phyloP scores from a whole-genome alignment of 495 filamentous ascomycete species.

The Jackrogersella minutella region DNA sequence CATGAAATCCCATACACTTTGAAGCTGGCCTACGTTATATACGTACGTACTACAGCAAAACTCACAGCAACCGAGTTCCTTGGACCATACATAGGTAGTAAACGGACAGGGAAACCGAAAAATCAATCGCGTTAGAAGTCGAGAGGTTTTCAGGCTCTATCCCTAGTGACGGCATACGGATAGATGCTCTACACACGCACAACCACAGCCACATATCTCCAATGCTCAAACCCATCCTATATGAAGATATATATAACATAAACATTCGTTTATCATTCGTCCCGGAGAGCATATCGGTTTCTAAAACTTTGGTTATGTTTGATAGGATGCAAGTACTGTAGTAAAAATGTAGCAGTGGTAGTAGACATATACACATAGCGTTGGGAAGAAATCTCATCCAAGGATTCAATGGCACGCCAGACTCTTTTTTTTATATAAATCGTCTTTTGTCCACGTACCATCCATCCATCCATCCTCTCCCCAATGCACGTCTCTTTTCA shows the following conservation, averaged over 20 bases:
- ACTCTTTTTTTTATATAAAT: slow-evolving; percentile 12
- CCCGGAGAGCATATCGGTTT: slow-evolving; percentile 10
- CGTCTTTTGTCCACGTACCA: background rate
- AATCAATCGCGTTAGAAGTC: too few relatives aligned
- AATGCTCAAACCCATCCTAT: background rate
- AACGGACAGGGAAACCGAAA: too few relatives aligned
- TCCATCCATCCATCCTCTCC: slow-evolving; percentile 5
- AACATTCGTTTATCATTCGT: background rate
- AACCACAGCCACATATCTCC: too few relatives aligned
- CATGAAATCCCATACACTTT: too few relatives aligned
- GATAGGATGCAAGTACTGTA: slow-evolving; percentile 8
- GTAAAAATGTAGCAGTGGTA: slow-evolving; percentile 11
- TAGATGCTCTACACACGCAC: too few relatives aligned
- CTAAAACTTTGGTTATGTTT: slow-evolving; percentile 19
- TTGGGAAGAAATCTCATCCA: slow-evolving; percentile 26
- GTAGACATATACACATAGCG: slow-evolving; percentile 45
- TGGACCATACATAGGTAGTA: too few relatives aligned
- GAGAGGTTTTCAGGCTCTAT: too few relatives aligned
- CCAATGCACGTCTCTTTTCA: too few relatives aligned
- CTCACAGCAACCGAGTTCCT: too few relatives aligned
- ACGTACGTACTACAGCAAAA: too few relatives aligned
- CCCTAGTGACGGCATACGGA: too few relatives aligned
- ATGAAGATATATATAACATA: background rate
- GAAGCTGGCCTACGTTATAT: too few relatives aligned
- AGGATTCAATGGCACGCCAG: slow-evolving; percentile 1